A percentile compares a stretch with the other conserved stretches of the same genome.
phyloP scores from a whole-genome alignment of 495 filamentous ascomycete genomes.

The Penicillium coffeae region DNA sequence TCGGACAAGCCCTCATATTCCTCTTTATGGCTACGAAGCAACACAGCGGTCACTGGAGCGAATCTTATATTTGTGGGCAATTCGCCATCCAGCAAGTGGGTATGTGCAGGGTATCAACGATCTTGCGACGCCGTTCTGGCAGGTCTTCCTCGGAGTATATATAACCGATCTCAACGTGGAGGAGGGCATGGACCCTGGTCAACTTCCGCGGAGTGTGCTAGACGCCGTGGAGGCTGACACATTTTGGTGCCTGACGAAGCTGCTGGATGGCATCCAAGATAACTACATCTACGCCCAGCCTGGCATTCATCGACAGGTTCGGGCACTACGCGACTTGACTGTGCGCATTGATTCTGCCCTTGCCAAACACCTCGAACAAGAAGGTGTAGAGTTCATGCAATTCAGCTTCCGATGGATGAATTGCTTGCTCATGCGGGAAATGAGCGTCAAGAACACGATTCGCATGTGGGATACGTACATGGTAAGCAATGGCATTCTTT shows the following conservation, averaged over 20 bases:
- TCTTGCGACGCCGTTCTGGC: slow-evolving; percentile 95
- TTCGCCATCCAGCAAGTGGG: slow-evolving; percentile 91
- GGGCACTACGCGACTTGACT: slow-evolving; percentile 80
- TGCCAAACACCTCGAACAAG: slow-evolving; percentile 80
- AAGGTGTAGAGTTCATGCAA: slow-evolving; percentile 97
- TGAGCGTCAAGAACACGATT: slow-evolving; percentile 92
- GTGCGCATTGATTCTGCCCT: slow-evolving; percentile 81
- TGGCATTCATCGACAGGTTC: slow-evolving; percentile 91
- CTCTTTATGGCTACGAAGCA: slow-evolving; percentile 91
- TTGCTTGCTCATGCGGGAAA: slow-evolving; percentile 94
- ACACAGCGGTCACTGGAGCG: slow-evolving; percentile 90
- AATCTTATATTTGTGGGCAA: slow-evolving; percentile 96
- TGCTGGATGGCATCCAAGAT: slow-evolving; percentile 96
- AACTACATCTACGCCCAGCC: slow-evolving; percentile 98
- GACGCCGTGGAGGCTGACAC: slow-evolving; percentile 97
- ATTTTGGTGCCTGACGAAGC: slow-evolving; percentile 96
- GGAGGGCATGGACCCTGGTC: slow-evolving; percentile 92
- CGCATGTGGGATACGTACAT: slow-evolving; percentile 99
- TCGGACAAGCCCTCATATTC: slow-evolving; percentile 91
- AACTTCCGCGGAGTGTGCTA: slow-evolving; percentile 82
- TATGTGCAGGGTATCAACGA: slow-evolving; percentile 99
- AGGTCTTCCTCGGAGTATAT: slow-evolving; percentile 91
- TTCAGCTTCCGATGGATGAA: slow-evolving; percentile 99
- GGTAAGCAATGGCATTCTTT: slow-evolving; percentile 41
- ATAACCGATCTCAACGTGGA: slow-evolving; percentile 92